Evolutionary conservation across 306 rosid genomes (phyloP), one percentile per base, ranked within the genome.

Genomic region (Psophocarpus tetragonolobus): DNA sequence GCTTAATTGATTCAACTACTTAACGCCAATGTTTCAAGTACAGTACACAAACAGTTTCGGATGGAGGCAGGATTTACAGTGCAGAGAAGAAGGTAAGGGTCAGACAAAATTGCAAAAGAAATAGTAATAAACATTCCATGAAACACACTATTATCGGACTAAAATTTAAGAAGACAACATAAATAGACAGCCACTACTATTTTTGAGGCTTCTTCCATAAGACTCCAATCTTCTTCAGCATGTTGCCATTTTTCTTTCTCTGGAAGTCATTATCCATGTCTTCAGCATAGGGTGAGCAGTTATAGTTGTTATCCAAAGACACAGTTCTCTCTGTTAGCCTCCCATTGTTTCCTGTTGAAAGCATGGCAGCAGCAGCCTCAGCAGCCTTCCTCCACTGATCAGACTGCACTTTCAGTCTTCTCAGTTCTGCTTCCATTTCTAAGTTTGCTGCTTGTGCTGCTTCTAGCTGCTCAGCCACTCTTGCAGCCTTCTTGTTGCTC

Each of bases 311-410:
- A 29, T 57, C 38, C 91, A 96, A 69, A 35, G 98, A 90, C 32
- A 80, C 89, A 6, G 87, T 83, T 80, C 96, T 86, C 51, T 96
- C 98, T 38, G 93, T 85, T 79, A 96, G 24, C 86, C 86, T 91
- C 72, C 96, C 96, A 8, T 88, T 89, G 75, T 86, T 91, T 32
- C 98, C 98, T 0, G 92, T 87, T 4, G 99, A 89, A 66, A 96
- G 89, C 86, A 92, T 93, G n/a, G 99, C 53, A 3, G 98, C 98
- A 10, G 99, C 99, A 1, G 99, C 98, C 63, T 96, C 99, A 2
- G 99, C 99, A 5, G 99, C 99, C 71, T 96, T 96, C 79, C 98
- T 92, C 98, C 97, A 96, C 60, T 96, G 99, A 79, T 92, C 96
- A 13, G 96, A 90, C 71, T 96, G 99, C 65, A 96, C 98, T 82